phyloP scores from a whole-genome alignment of 345 rosid genomes.

The Alliaria petiolata region DNA sequence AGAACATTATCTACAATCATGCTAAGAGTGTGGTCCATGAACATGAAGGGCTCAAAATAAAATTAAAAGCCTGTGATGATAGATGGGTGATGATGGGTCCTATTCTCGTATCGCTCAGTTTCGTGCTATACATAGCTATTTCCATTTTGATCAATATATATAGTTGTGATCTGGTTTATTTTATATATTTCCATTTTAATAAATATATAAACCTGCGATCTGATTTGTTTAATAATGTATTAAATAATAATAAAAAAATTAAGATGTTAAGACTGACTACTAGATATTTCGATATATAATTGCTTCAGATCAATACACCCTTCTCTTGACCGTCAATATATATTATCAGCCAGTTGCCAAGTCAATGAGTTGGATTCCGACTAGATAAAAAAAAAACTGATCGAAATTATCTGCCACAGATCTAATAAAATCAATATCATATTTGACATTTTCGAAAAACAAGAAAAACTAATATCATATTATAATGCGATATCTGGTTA shows the following conservation, averaged over 20 bases:
- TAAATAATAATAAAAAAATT: background rate
- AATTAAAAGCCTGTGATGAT: background rate
- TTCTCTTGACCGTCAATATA: background rate
- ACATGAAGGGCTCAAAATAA: background rate
- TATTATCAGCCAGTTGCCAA: constrained; percentile 17
- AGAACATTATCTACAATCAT: background rate
- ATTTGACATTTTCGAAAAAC: background rate
- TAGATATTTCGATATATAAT: background rate
- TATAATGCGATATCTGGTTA: constrained; percentile 1
- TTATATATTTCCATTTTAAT: background rate
- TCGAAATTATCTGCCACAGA: constrained; percentile 2
- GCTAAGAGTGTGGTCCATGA: background rate
- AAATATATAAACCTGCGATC: background rate
- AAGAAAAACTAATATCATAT: background rate
- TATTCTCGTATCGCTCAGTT: background rate
- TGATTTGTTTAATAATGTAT: background rate
- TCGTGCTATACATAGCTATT: background rate
- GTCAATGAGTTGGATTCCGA: constrained; percentile 13
- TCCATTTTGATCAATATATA: background rate
- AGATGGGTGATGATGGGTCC: background rate
- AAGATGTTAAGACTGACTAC: background rate
- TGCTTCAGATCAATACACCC: background rate
- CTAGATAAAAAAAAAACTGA: background rate
- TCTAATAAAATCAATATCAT: background rate
- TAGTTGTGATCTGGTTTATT: too few species aligned